Evolutionary conservation across 2,329 filamentous ascomycete species (phyloP), one percentile per base, ranked within the genome.

Genomic region (Diplodia intermedia): DNA sequence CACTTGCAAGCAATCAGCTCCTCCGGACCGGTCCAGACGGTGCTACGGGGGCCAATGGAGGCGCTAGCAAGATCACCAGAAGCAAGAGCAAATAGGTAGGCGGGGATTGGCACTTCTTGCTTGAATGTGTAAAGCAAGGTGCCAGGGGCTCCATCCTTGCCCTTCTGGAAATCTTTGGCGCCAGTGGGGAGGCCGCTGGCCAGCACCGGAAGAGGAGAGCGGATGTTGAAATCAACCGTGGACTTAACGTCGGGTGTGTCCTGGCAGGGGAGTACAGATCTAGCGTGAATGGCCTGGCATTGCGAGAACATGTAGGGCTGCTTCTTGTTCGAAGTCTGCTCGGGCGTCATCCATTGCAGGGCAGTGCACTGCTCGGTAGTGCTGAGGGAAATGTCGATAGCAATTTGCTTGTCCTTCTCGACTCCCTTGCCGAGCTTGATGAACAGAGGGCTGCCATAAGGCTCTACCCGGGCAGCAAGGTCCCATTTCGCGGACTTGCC

Each of bases 241-340:
- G 92, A 93, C 83, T 99, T 99, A 74, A 97, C 91, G 78, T 97
- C 94, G 3, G 95, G 95, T 0, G 95, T 98, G 77, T 99, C 95
- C 82, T 98, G 94, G 80, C 94, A 98, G 7, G 95, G 95, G 79
- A 98, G 97, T 70, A 98, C 87, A 57, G 93, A 97, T 69, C 95
- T 89, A 53, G 92, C 93, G 75, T 98, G 94, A 75, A 97, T 98
- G 66, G 94, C 94, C 83, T 99, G 94, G 79, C 94, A 97, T 83
- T 98, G 95, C 54, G 92, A 96, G 83, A 98, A 98, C 89, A 98
- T 94, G 81, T 97, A 98, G 1, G 94, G 94, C 72, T 96, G 91
- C 80, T 93, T 95, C 83, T 93, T 94, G 86, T 97, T 97, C 69
- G 92, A 93, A 0, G 95, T 98, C 82, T 98, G 95, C 38, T 90